A percentile compares a stretch with the other conserved stretches of the same genome.
phyloP scores from a whole-genome alignment of 345 rosid species.

The Clausena lansium region DNA sequence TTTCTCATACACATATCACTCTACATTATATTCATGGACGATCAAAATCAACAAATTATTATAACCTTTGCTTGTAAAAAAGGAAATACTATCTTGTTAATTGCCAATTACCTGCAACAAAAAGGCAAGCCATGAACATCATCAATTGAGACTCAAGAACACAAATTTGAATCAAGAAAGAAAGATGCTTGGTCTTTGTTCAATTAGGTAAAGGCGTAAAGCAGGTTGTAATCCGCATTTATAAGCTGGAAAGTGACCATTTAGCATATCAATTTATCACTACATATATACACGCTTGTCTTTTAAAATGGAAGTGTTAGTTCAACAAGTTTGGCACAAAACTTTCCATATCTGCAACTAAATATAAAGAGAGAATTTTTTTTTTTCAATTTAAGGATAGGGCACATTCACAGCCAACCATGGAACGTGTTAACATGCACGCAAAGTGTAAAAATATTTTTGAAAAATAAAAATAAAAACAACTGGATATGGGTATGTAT shows the following conservation, averaged over 20 bases:
- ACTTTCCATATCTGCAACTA: not conserved
- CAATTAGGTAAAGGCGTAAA: conserved; percentile 21
- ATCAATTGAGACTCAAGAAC: conserved; percentile 3
- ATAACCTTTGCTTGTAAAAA: not conserved
- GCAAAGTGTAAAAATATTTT: too few relatives aligned
- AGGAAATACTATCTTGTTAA: not conserved
- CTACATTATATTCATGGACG: not conserved
- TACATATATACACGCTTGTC: not conserved
- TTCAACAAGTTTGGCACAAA: conserved; percentile 23
- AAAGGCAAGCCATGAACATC: conserved; percentile 31
- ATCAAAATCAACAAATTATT: conserved; percentile 1
- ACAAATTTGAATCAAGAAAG: not conserved
- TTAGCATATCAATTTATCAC: not conserved
- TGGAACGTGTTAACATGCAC: too few relatives aligned
- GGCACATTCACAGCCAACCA: too few relatives aligned
- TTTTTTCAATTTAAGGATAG: too few relatives aligned
- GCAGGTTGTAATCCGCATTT: not conserved
- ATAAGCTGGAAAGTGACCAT: conserved; percentile 19
- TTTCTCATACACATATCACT: not conserved
- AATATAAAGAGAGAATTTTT: too few relatives aligned
- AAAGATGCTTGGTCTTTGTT: conserved; percentile 8
- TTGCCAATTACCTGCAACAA: not conserved
- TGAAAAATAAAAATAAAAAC: too few relatives aligned
- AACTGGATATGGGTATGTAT: too few relatives aligned
- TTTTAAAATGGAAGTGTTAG: not conserved